Evolutionary conservation across 2,329 filamentous ascomycete species (phyloP), one percentile per base, ranked within the genome.

Genomic region (Sphaerulina vaccinii): DNA sequence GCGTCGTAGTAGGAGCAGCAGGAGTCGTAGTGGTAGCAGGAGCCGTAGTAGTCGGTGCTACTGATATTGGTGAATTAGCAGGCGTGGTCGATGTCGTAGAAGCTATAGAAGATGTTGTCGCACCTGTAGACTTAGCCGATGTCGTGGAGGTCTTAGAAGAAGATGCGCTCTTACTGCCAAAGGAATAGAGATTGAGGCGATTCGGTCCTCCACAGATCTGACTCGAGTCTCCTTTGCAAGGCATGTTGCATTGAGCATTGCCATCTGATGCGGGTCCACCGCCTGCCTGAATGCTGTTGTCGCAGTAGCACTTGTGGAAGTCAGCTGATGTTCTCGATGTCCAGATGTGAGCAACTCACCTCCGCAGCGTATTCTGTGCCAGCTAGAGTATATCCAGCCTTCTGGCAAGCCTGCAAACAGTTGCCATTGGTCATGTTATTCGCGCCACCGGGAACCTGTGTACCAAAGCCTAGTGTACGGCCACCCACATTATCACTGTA

Each of bases 131-230:
- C 4, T 15, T 45, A 7, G 51, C 32, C 2, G 51, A 44, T 10
- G 37, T 43, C 3, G 37, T 29, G 38, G 36, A 21, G 13, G 15
- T 48, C 16, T 43, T 52, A 18, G 40, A 35, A 10, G 50, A 51
- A 19, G 49, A 57, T 44, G 48, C 41, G 36, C 39, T 59, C 45
- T 55, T 54, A 15, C 56, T 57, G 21, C 61, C 59, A 40, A 53
- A 54, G 3, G 63, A 54, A 40, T 68, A 68, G 7, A 67, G 36
- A n/a, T 57, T 61, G 15, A 68, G 52, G 18, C 60, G 55, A 19
- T 59, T 61, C 7, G 57, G 56, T 16, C 55, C 65, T 39, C 66
- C 66, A 21, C 66, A 68, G 11, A 53, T 62, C 47, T 68, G 56
- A 22, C 53, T 56, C 6, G 42, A 19, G 36, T 65, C 62, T 7